Conservation (phyloP, 805 yeast species). For the Schwanniomyces pseudopolymorphus region DNA sequence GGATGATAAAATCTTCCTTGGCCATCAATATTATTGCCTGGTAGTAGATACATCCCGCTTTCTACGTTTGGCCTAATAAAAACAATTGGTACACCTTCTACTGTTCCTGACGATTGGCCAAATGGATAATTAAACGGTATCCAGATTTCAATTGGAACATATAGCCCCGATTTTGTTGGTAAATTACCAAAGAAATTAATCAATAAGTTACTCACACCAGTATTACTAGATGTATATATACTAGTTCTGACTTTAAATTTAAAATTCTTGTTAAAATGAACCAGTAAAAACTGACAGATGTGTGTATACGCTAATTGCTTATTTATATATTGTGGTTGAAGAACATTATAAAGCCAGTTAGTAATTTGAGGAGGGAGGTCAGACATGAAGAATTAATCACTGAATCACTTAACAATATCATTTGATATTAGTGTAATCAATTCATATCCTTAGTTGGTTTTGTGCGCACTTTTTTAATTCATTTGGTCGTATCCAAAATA, state of each 20-base stretch:
- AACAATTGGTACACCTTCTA: constrained; percentile 58
- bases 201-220: constrained; percentile 60
- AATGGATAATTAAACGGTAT: constrained; percentile 70
- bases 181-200: constrained; percentile 64
- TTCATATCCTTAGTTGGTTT: background rate
- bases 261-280: constrained; percentile 33
- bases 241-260: constrained; percentile 70
- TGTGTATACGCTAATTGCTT: constrained; percentile 65
- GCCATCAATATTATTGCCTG: constrained; percentile 66
- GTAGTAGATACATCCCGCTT: constrained; percentile 42
- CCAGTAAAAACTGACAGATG: constrained; percentile 50
- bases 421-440: no score
- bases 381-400: constrained; percentile 11
- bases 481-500: background rate
- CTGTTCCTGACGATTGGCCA: constrained; percentile 1
- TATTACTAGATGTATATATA: constrained; percentile 44
- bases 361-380: constrained; percentile 31
- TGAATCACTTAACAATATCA: background rate
- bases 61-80: constrained; percentile 57
- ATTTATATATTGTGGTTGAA: constrained; percentile 55
- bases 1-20: constrained; percentile 77
- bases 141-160: constrained; percentile 68
- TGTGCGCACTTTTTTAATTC: background rate
- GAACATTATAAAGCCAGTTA: constrained; percentile 41
- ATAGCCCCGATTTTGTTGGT: constrained; percentile 23